Percentiles rank a stretch among this genome's conserved stretches.
Evolutionary conservation across 106 monocot species (phyloP).

Genomic region (Gastrodia elata): DNA sequence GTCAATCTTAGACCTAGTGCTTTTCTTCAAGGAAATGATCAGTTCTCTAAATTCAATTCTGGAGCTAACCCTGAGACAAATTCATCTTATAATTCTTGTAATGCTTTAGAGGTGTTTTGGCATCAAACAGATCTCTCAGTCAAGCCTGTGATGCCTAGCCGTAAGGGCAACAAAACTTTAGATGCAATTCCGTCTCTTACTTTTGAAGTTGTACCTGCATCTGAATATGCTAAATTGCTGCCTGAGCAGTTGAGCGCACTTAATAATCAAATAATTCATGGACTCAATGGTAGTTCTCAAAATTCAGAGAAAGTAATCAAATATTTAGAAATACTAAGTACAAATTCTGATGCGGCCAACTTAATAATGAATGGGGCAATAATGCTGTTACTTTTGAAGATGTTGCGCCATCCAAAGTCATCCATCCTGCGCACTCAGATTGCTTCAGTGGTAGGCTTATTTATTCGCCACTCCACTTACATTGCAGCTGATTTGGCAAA

Average conservation of each 20-base stretch:
- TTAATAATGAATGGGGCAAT: slow-evolving; percentile 76
- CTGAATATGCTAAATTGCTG: slow-evolving; percentile 74
- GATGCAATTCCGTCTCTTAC: slow-evolving; percentile 41
- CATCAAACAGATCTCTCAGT: slow-evolving; percentile 80
- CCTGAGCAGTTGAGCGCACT: slow-evolving; percentile 45
- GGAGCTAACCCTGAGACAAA: slow-evolving; percentile 27
- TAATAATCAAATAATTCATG: slow-evolving; percentile 47
- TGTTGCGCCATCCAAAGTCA: slow-evolving; percentile 70
- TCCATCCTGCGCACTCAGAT: slow-evolving; percentile 51
- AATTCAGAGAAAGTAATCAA: slow-evolving; percentile 60
- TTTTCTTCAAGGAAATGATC: slow-evolving; percentile 26
- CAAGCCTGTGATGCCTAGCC: slow-evolving; percentile 83
- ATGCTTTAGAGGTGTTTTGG: slow-evolving; percentile 56
- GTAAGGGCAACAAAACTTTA: slow-evolving; percentile 58
- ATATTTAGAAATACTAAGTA: slow-evolving; percentile 82
- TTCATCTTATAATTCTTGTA: slow-evolving; percentile 17
- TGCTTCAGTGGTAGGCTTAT: slow-evolving; percentile 66
- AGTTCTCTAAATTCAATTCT: slow-evolving; percentile 20
- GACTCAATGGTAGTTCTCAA: slow-evolving; percentile 50
- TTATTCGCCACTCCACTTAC: slow-evolving; percentile 86
- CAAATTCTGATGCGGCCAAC: slow-evolving; percentile 83
- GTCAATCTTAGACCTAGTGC: slow-evolving; percentile 40
- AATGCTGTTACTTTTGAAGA: slow-evolving; percentile 80
- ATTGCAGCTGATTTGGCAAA: slow-evolving; percentile 60
- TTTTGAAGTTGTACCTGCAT: slow-evolving; percentile 47